These are phyloP conservation scores for Carallia brachiata DNA, from an alignment of 345 rosid species.

Conservation along the genomic window DNA sequence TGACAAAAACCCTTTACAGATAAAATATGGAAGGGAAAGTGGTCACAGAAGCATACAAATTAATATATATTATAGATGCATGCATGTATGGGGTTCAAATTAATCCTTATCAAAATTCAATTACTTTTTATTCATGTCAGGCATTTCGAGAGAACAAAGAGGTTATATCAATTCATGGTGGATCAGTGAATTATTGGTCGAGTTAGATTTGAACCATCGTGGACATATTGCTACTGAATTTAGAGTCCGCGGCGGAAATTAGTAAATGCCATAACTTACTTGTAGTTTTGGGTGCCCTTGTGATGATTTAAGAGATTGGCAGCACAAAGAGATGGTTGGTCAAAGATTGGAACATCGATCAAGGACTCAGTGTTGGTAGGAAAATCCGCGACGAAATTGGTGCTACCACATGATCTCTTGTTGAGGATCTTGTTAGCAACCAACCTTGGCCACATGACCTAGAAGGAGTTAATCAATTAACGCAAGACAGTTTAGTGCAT, in stretches of 20 bases:
- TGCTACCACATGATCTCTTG: conserved; percentile 53
- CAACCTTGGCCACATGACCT: conserved; percentile 85
- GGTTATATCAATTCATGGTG: too few species aligned
- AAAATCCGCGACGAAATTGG: conserved; percentile 70
- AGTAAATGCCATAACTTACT: conserved; percentile 32
- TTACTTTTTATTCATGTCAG: too few species aligned
- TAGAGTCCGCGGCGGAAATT: too few species aligned
- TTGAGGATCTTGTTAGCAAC: conserved; percentile 68
- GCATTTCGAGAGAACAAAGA: too few species aligned
- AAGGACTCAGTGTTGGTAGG: conserved; percentile 36
- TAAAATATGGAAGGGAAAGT: too few species aligned
- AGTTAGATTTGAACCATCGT: too few species aligned
- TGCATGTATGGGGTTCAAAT: too few species aligned
- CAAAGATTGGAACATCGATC: conserved; percentile 30
- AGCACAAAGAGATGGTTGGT: conserved; percentile 29
- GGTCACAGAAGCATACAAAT: too few species aligned
- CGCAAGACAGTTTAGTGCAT: neutral
- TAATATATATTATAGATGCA: too few species aligned
- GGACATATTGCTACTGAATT: too few species aligned
- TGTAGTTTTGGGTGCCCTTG: conserved; percentile 42
- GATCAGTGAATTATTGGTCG: too few species aligned
- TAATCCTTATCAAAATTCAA: too few species aligned
- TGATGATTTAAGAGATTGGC: conserved; percentile 33
- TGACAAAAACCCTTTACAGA: conserved; percentile 30
- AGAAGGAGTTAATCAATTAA: conserved; percentile 1